These are phyloP conservation scores for Aspergillus thermomutatus DNA, from an alignment of 2,329 filamentous ascomycete genomes.

Conservation along the genomic window DNA sequence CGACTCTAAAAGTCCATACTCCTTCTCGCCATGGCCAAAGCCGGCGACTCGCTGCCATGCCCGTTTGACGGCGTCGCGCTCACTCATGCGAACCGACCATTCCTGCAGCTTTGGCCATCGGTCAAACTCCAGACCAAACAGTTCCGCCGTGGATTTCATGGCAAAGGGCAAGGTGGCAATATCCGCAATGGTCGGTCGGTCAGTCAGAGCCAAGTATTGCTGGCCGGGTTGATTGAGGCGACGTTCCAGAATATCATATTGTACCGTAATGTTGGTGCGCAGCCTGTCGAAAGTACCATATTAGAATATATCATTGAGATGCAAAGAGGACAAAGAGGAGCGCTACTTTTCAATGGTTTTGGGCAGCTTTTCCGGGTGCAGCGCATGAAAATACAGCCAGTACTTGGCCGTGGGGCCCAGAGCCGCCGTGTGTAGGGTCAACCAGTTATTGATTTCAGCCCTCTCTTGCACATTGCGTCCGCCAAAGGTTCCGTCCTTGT, in stretches of 20 bases:
- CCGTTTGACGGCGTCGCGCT: background rate
- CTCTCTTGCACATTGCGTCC: background rate
- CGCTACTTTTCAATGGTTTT: background rate
- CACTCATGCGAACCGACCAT: background rate
- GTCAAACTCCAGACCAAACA: background rate
- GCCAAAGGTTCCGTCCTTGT: background rate
- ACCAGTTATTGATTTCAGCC: background rate
- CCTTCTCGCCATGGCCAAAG: background rate
- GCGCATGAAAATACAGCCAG: background rate
- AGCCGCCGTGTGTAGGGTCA: background rate
- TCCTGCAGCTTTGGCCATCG: background rate
- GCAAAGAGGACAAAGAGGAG: background rate
- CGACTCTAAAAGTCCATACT: background rate
- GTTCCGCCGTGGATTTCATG: background rate
- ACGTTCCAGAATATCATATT: background rate
- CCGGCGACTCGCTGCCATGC: background rate
- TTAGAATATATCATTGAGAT: background rate
- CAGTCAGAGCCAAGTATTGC: background rate
- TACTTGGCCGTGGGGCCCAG: background rate
- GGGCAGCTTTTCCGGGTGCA: background rate
- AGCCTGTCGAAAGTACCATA: background rate
- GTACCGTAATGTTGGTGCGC: background rate
- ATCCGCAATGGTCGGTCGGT: background rate
- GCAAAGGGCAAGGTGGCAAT: background rate
- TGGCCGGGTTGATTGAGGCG: background rate